Percentiles rank a stretch among this genome's conserved stretches.
These are phyloP conservation scores for Hemileccinum rubropunctum DNA, from an alignment of 768 basidiomycete species.

Conservation along the genomic window DNA sequence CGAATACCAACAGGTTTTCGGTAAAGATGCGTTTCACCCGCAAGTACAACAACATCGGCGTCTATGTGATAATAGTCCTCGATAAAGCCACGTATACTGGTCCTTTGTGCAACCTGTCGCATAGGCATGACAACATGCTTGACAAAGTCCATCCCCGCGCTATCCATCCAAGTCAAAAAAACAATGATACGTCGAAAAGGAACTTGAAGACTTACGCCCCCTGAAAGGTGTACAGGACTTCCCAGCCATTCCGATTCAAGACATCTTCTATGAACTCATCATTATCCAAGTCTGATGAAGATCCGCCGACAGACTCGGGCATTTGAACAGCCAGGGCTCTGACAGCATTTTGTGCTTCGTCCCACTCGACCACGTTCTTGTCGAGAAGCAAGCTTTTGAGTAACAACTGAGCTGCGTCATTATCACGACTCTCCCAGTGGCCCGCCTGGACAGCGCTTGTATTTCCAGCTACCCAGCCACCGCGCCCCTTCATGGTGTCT, in stretches of 20 bases:
- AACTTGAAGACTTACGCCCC: constrained; percentile 35
- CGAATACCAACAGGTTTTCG: constrained; percentile 23
- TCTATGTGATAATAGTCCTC: constrained; percentile 36
- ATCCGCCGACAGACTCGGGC: constrained; percentile 9
- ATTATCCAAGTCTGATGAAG: constrained; percentile 12
- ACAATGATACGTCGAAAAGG: neutral
- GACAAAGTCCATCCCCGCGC: constrained; percentile 38
- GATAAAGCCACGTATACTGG: constrained; percentile 34
- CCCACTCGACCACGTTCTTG: constrained; percentile 28
- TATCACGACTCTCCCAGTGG: constrained; percentile 11
- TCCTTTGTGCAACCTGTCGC: constrained; percentile 32
- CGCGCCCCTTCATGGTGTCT: constrained; percentile 22
- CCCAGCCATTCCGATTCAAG: constrained; percentile 36
- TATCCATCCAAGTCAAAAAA: constrained; percentile 15
- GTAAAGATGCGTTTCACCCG: constrained; percentile 37
- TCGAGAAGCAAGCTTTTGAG: constrained; percentile 20
- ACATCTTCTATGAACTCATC: constrained; percentile 31
- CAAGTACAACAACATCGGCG: constrained; percentile 37
- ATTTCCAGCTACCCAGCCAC: constrained; percentile 22
- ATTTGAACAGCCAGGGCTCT: constrained; percentile 15
- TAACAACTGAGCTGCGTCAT: constrained; percentile 7
- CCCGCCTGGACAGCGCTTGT: constrained; percentile 11
- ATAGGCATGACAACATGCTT: constrained; percentile 37
- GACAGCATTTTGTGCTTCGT: constrained; percentile 27
- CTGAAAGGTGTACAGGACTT: constrained; percentile 39